A percentile compares a stretch with the other conserved stretches of the same genome.
Conservation (phyloP, 331 rosid species). For the Erythrophleum ivorense region DNA sequence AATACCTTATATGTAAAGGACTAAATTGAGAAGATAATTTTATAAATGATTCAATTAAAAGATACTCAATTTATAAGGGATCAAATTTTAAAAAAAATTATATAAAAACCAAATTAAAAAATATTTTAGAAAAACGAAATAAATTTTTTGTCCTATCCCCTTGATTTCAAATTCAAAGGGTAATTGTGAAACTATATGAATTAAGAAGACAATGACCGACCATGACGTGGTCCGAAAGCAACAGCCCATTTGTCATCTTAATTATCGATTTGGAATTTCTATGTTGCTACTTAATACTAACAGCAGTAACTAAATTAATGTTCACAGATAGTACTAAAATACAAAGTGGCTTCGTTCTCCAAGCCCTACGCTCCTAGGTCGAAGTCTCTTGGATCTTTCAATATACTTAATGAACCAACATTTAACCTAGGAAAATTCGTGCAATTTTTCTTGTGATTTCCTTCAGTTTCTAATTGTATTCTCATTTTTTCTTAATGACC, state of each 20-base stretch:
- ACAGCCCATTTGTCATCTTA: not conserved
- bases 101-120: too few relatives aligned
- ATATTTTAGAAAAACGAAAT: too few relatives aligned
- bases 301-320: too few relatives aligned
- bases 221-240: conserved; percentile 29
- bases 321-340: not conserved
- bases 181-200: conserved; percentile 1
- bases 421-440: not conserved
- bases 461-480: conserved; percentile 30
- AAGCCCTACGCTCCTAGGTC: too few relatives aligned
- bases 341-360: not conserved
- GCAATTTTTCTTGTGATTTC: conserved; percentile 36
- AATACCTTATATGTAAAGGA: too few relatives aligned
- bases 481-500: not conserved
- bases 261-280: not conserved
- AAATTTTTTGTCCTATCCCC: too few relatives aligned
- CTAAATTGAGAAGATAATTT: too few relatives aligned
- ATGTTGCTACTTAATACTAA: too few relatives aligned
- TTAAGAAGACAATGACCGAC: not conserved
- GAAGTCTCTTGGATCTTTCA: conserved; percentile 37
- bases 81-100: too few relatives aligned
- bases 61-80: too few relatives aligned
- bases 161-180: too few relatives aligned
- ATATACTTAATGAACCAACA: not conserved
- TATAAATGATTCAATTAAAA: too few relatives aligned